A percentile compares a stretch with the other conserved stretches of the same genome.
Evolutionary conservation across 805 yeast species (phyloP).

Genomic region (Martiniozyma abietophila): DNA sequence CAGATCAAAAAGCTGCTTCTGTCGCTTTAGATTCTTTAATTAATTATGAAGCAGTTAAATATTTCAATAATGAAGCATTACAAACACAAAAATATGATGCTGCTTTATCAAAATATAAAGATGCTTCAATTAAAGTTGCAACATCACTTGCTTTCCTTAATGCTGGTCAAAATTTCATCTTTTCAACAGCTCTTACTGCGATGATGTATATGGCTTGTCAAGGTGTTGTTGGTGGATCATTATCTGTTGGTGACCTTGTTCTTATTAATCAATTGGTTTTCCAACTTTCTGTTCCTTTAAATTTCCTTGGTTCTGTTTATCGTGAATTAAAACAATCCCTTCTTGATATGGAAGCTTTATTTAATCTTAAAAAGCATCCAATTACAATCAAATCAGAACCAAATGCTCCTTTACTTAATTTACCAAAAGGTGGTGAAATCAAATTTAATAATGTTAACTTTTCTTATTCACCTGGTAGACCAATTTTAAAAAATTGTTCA

Average conservation of each 20-base stretch:
- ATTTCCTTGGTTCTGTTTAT: conserved; percentile 91
- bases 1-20: conserved; percentile 93
- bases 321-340: conserved; percentile 89
- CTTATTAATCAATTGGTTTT: conserved; percentile 91
- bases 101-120: conserved; percentile 66
- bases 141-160: conserved; percentile 73
- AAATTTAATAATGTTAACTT: conserved; percentile 85
- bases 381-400: conserved; percentile 56
- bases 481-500: conserved; percentile 69
- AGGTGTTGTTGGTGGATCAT: conserved; percentile 74
- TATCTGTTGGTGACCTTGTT: conserved; percentile 92
- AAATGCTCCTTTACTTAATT: conserved; percentile 49
- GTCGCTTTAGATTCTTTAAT: conserved; percentile 90
- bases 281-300: conserved; percentile 90
- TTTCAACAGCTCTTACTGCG: conserved; percentile 82
- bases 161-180: conserved; percentile 71
- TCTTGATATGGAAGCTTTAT: conserved; percentile 91
- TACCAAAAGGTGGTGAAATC: conserved; percentile 64
- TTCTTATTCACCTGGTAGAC: conserved; percentile 85
- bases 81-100: conserved; percentile 74
- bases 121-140: conserved; percentile 70
- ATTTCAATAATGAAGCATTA: conserved; percentile 81
- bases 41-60: conserved; percentile 89
- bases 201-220: conserved; percentile 98
- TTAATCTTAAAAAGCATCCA: conserved; percentile 70